Evolutionary conservation across 1,284 basidiomycete genomes (phyloP).

Genomic region (Sanghuangporus baumii): DNA sequence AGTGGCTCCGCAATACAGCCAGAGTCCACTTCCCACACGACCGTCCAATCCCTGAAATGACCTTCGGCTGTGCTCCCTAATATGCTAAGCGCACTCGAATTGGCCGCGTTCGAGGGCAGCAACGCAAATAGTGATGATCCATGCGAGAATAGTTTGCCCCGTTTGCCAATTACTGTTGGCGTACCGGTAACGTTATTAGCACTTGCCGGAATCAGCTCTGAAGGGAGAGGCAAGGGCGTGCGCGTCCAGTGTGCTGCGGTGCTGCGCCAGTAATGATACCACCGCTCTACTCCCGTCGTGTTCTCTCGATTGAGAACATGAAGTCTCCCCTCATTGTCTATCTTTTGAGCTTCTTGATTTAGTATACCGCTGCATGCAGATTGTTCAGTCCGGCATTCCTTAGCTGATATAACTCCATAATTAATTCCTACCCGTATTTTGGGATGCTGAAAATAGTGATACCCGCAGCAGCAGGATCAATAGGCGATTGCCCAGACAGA

Average conservation of each 20-base stretch:
- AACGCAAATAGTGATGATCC: conserved; percentile 28
- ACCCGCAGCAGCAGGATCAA: conserved; percentile 34
- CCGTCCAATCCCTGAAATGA: conserved; percentile 33
- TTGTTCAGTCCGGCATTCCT: background rate
- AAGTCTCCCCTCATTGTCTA: conserved; percentile 32
- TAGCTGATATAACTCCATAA: background rate
- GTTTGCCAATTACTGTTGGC: conserved; percentile 37
- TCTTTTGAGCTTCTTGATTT: conserved; percentile 39
- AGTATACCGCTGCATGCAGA: conserved; percentile 31
- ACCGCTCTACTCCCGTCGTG: conserved; percentile 34
- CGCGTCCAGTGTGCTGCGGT: conserved; percentile 34
- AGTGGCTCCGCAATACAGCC: conserved; percentile 35
- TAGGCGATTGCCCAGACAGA: conserved; percentile 25
- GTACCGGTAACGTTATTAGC: conserved; percentile 35
- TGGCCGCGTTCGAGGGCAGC: conserved; percentile 34
- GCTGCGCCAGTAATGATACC: conserved; percentile 39
- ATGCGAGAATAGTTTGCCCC: conserved; percentile 33
- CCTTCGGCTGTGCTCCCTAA: conserved; percentile 30
- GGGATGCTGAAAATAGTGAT: conserved; percentile 37
- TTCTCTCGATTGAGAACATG: conserved; percentile 42
- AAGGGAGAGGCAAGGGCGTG: conserved; percentile 30
- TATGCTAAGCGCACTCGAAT: conserved; percentile 33
- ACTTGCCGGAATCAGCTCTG: conserved; percentile 21
- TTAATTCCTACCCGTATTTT: conserved; percentile 32
- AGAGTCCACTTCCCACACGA: conserved; percentile 30